Conservation (phyloP, 768 basidiomycete species). For the Mrakia gelida region DNA sequence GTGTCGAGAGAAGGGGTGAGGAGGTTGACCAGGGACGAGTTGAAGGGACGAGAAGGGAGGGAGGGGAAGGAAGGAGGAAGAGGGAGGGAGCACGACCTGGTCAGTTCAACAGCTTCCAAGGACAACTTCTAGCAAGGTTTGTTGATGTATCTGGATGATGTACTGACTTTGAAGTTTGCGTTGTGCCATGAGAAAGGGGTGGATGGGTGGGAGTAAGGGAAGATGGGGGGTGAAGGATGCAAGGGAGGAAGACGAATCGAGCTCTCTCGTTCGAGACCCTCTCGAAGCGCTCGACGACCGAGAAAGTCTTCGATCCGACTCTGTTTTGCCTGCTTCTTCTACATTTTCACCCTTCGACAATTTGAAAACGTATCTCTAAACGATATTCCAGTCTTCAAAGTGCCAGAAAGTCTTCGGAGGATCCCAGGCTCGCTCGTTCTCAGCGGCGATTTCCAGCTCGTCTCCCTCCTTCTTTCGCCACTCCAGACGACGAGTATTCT, state of each 20-base stretch:
- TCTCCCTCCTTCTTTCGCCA: no score
- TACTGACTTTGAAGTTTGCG: slow-evolving; percentile 29
- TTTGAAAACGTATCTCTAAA: no score
- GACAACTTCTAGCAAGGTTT: background rate
- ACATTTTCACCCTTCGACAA: no score
- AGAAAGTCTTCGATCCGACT: background rate
- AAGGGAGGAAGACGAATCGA: background rate
- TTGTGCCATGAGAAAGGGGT: slow-evolving; percentile 23
- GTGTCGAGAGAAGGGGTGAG: background rate
- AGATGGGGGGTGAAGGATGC: background rate
- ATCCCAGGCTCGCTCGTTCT: no score
- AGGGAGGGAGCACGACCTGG: background rate
- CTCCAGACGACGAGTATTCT: no score
- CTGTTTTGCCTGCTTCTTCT: background rate
- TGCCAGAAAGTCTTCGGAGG: no score
- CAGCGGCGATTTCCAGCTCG: no score
- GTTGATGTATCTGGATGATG: background rate
- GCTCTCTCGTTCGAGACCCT: background rate
- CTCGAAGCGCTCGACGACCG: background rate
- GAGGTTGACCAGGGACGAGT: background rate
- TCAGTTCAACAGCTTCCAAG: background rate
- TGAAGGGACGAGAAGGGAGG: background rate
- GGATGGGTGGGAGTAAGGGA: background rate
- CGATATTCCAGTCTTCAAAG: no score
- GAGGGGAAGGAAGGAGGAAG: background rate